phyloP scores from a whole-genome alignment of 2,329 filamentous ascomycete species.

The Aspergillus sojae region DNA sequence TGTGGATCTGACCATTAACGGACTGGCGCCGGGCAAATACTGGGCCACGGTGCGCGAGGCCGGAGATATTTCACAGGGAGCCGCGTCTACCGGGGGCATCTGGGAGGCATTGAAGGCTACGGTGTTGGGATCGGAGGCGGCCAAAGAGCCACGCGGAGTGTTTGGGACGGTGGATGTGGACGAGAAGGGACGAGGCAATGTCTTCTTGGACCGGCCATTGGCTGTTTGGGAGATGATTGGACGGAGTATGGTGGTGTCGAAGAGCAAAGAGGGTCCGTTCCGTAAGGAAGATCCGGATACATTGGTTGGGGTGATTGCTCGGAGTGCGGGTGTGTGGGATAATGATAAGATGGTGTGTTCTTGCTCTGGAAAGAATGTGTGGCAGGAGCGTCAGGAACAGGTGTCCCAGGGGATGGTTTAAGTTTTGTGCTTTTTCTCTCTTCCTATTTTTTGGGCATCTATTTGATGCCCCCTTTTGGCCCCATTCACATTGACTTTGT shows the following conservation, averaged over 20 bases:
- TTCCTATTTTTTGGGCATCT: not conserved
- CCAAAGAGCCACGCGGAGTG: slow-evolving; percentile 58
- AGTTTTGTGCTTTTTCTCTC: not conserved
- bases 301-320: slow-evolving; percentile 87
- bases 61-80: slow-evolving; percentile 83
- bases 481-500: not conserved
- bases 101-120: slow-evolving; percentile 65
- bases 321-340: slow-evolving; percentile 97
- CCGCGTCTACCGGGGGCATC: slow-evolving; percentile 77
- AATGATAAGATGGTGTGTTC: slow-evolving; percentile 98
- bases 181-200: slow-evolving; percentile 72
- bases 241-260: slow-evolving; percentile 83
- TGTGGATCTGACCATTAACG: slow-evolving; percentile 83
- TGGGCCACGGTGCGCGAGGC: slow-evolving; percentile 81
- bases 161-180: slow-evolving; percentile 78
- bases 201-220: slow-evolving; percentile 79
- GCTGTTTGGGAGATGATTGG: slow-evolving; percentile 97
- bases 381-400: slow-evolving; percentile 94
- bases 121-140: slow-evolving; percentile 35
- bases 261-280: slow-evolving; percentile 61
- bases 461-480: not conserved
- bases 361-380: slow-evolving; percentile 95
- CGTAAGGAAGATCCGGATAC: slow-evolving; percentile 79
- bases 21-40: slow-evolving; percentile 79
- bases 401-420: slow-evolving; percentile 87